Base-by-base conservation (phyloP, 805 yeast species). In the Yamadazyma paraphyllophila region DNA sequence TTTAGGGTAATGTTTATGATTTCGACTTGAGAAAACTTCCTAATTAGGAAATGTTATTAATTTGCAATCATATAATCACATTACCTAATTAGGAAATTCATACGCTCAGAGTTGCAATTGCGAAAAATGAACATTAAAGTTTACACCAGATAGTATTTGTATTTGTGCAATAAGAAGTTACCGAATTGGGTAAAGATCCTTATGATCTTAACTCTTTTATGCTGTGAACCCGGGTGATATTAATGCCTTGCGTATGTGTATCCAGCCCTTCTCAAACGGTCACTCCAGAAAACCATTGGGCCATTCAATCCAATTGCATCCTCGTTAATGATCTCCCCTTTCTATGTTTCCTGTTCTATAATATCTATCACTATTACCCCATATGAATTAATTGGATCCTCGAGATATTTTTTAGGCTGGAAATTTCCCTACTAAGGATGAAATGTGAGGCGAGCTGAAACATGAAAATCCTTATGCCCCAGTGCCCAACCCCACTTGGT, bases 61-160 rank as follows among this genome's bases (percentile, higher is more conserved):
- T 20, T n/a, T n/a, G 17, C 15, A 25, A 12, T 7, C 16, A 31
- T 15, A 36, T 31, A 38, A 43, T 39, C 14, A 35, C 46, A 43
- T 48, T 55, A 10, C 60, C 58, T 36, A 38, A 50, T 41, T 44
- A 53, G 60, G 60, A 56, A 56, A 48, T 53, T 53, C 43, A 36
- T 32, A 13, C 10, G 13, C 33, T 29, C 26, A 11, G 24, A 35
- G 43, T 31, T 40, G 43, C 43, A 40, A 40, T 6, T 40, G 31
- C 26, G 16, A 13, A 10, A 9, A 10, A 9, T 25, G 40, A 20
- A 13, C 20, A 24, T 13, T 8, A 26, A 6, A 10, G 13, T 16
- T 15, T 37, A 13, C n/a, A n/a, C 13, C 31, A n/a, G 13, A 11
- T 11, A 29, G 31, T 29, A n/a, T 29, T 29, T 11, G 4, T 29